Evolutionary conservation across 106 monocot genomes (phyloP).

Genomic region (Vanilla planifolia): DNA sequence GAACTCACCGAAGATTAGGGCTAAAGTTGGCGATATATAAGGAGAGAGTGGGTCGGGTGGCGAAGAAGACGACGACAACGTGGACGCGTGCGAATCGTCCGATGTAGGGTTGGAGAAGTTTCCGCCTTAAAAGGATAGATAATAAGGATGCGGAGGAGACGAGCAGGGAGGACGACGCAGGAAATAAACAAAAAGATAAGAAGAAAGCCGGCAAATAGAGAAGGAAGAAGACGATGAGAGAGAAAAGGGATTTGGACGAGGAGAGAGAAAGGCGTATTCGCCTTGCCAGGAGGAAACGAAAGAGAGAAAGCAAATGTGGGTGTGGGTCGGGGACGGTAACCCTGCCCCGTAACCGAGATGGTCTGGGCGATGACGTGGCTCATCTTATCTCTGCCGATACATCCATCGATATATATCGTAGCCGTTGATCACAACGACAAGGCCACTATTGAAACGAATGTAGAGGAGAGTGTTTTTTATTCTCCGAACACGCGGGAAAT

Average conservation of each 20-base stretch:
- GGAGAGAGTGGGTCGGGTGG: not conserved
- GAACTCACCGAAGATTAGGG: too few relatives aligned
- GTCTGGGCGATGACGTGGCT: not conserved
- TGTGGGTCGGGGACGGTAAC: slow-evolving; percentile 14
- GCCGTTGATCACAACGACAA: not conserved
- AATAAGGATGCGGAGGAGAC: slow-evolving; percentile 12
- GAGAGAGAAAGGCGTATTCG: slow-evolving; percentile 7
- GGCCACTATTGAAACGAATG: not conserved
- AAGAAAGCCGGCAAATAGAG: slow-evolving; percentile 7
- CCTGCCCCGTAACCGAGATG: slow-evolving; percentile 12
- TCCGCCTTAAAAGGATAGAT: slow-evolving; percentile 4
- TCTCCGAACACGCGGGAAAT: slow-evolving; percentile 2
- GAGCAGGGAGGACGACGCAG: slow-evolving; percentile 5
- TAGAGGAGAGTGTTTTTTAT: not conserved
- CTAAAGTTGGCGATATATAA: slow-evolving; percentile 4
- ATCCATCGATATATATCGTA: not conserved
- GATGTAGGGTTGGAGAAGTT: slow-evolving; percentile 14
- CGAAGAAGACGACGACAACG: slow-evolving; percentile 45
- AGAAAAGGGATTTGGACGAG: too few relatives aligned
- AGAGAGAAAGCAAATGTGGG: not conserved
- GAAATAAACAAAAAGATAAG: slow-evolving; percentile 10
- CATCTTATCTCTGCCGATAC: not conserved
- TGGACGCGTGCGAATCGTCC: slow-evolving; percentile 39
- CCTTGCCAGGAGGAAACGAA: not conserved
- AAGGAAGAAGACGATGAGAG: slow-evolving; percentile 2